Evolutionary conservation across 352 stramenopile species (phyloP), one percentile per base, ranked within the genome.

Genomic region (Pythium coloratum): DNA sequence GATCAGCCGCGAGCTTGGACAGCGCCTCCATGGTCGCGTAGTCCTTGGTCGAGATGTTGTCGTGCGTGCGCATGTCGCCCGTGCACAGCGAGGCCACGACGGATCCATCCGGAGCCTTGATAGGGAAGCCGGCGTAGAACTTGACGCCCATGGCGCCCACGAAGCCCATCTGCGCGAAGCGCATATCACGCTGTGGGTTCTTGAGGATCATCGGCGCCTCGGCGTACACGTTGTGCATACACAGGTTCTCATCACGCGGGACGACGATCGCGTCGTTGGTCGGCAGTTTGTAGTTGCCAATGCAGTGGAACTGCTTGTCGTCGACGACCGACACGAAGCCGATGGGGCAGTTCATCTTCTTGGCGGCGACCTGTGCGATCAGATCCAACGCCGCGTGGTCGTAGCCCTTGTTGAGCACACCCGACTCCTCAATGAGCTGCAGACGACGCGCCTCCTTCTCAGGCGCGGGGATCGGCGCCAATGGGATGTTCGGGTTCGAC

Each of bases 1-100:
- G 72, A 13, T 88, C 77, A 4, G 74, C 75, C 2, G 79, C 79
- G 28, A 90, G 70, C 54, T 87, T 80, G 36, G 70, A 68, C 18
- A 90, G 74, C 63, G 72, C 70, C 44, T 89, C 71, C 83, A 90
- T 91, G n/a, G 83, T 91, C 20, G 83, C 79, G 62, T 90, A 91
- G 62, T 91, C 79, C 63, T 86, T 86, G 40, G 77, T 86, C 13
- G 79, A 79, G 64, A 91, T 84, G 64, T 84, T 81, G 62, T 81
- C 72, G 64, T 89, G 79, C 7, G 83, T 69, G 13, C 67, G 55
- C 2, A 65, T 61, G 50, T 90, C 81, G 6, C 71, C 70, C 10
- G 77, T 59, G 42, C 79, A 86, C 18, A 90, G 55, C 14, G 74
- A 80, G 4, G 76, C 79, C 6, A 88, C 68, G 6, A 89, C 78